A percentile compares a stretch with the other conserved stretches of the same genome.
phyloP scores from a whole-genome alignment of 805 yeast species.

The Candida qinlingensis region DNA sequence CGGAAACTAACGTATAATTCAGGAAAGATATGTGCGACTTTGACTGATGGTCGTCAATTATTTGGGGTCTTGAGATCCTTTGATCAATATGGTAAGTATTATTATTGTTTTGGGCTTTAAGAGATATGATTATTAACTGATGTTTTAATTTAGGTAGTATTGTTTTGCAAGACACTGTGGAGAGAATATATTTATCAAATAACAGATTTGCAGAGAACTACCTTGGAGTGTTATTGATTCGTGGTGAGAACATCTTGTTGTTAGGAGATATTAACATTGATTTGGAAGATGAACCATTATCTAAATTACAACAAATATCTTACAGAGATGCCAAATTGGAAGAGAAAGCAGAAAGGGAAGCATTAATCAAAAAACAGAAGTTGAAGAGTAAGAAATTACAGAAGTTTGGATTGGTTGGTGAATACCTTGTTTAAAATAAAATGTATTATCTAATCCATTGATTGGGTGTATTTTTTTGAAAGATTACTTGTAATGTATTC shows the following conservation, averaged over 20 bases:
- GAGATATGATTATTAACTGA: neutral
- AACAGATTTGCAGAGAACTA: slow-evolving; percentile 66
- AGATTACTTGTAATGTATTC: neutral
- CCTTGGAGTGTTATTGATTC: slow-evolving; percentile 78
- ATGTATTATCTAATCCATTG: too few relatives aligned
- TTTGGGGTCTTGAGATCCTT: slow-evolving; percentile 91
- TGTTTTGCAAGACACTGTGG: slow-evolving; percentile 86
- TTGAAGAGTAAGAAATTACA: slow-evolving; percentile 43
- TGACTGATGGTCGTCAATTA: slow-evolving; percentile 85
- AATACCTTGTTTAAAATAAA: slow-evolving; percentile 36
- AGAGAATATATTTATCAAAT: slow-evolving; percentile 66
- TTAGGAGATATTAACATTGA: slow-evolving; percentile 92
- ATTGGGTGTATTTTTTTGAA: too few relatives aligned
- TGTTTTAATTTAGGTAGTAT: slow-evolving; percentile 51
- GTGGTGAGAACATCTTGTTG: slow-evolving; percentile 95
- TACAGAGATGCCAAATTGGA: slow-evolving; percentile 56
- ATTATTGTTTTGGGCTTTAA: too few relatives aligned
- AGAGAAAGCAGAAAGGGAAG: slow-evolving; percentile 26
- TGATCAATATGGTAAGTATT: slow-evolving; percentile 67
- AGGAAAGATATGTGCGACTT: slow-evolving; percentile 69
- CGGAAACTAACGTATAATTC: neutral
- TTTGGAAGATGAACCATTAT: slow-evolving; percentile 67
- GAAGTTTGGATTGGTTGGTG: slow-evolving; percentile 51
- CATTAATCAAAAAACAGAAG: slow-evolving; percentile 37
- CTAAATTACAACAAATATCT: slow-evolving; percentile 49